Conservation (phyloP, 2,329 filamentous ascomycete genomes). For the Elsinoe fawcettii region DNA sequence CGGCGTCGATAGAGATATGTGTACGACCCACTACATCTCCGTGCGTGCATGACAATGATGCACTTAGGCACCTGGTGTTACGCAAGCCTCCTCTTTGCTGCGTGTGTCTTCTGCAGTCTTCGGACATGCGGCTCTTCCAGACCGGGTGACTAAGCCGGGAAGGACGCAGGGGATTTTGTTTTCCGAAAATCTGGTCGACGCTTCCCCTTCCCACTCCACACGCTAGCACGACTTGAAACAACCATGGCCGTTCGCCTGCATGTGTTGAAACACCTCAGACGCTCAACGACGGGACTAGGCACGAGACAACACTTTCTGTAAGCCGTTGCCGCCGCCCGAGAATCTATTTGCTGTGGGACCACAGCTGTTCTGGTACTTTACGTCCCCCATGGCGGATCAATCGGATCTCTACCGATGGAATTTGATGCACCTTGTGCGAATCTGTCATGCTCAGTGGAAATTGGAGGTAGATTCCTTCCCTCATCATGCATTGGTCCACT, state of each 20-base stretch:
- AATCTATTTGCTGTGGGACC: neutral
- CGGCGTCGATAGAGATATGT: slow-evolving; percentile 5
- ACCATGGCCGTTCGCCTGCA: neutral
- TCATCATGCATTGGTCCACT: neutral
- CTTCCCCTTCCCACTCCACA: neutral
- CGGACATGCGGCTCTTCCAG: slow-evolving; percentile 10
- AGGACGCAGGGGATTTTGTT: neutral
- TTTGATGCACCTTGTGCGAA: neutral
- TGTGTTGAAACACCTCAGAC: slow-evolving; percentile 1
- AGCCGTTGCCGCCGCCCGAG: slow-evolving; percentile 4
- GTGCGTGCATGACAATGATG: neutral
- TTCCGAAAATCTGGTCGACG: neutral
- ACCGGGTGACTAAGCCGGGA: neutral
- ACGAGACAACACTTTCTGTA: neutral
- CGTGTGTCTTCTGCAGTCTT: neutral
- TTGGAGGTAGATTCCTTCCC: slow-evolving; percentile 3
- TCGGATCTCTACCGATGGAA: neutral
- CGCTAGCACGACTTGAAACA: slow-evolving; percentile 9
- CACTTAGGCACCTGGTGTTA: neutral
- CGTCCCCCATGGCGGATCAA: neutral
- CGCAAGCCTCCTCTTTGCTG: neutral
- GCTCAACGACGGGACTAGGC: neutral
- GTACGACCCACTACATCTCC: neutral
- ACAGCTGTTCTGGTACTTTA: neutral
- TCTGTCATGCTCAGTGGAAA: slow-evolving; percentile 1